These are phyloP conservation scores for Xylaria acuta DNA, from an alignment of 495 filamentous ascomycete species.

Conservation along the genomic window DNA sequence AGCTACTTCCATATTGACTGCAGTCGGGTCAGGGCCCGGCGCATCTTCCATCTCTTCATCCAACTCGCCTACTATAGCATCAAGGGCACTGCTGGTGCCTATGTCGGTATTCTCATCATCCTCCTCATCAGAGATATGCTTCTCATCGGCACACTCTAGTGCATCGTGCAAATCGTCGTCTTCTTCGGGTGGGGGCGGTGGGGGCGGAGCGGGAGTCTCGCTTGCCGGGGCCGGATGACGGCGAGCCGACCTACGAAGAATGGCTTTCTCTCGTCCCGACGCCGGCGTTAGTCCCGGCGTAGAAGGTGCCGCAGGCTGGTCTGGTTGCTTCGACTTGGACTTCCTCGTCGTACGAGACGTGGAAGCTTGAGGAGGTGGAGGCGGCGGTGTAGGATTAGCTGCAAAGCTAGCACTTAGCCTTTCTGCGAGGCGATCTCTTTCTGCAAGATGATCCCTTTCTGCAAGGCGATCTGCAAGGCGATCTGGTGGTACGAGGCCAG, in stretches of 20 bases:
- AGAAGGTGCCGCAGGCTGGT: slow-evolving; percentile 41
- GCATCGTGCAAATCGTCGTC: slow-evolving; percentile 66
- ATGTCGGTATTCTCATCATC: slow-evolving; percentile 53
- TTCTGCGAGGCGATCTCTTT: slow-evolving; percentile 37
- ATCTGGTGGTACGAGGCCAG: slow-evolving; percentile 59
- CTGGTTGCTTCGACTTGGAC: slow-evolving; percentile 55
- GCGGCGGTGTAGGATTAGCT: slow-evolving; percentile 42
- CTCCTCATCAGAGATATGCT: slow-evolving; percentile 75
- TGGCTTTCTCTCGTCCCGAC: slow-evolving; percentile 55
- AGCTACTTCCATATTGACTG: slow-evolving; percentile 91
- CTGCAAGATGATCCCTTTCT: neutral
- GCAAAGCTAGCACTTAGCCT: slow-evolving; percentile 40
- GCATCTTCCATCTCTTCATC: slow-evolving; percentile 85
- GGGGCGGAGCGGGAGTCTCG: slow-evolving; percentile 51
- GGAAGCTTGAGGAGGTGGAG: slow-evolving; percentile 45
- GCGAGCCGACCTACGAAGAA: slow-evolving; percentile 60
- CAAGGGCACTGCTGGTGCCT: slow-evolving; percentile 63
- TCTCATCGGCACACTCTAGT: slow-evolving; percentile 94
- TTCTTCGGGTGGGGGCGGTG: slow-evolving; percentile 59
- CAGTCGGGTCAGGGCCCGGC: slow-evolving; percentile 74
- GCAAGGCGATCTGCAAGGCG: slow-evolving; percentile 40
- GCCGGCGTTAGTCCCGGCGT: slow-evolving; percentile 44
- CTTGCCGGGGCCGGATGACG: slow-evolving; percentile 54
- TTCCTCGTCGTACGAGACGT: slow-evolving; percentile 50
- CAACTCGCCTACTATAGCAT: slow-evolving; percentile 88